phyloP scores from a whole-genome alignment of 305 asterid species.

The Lippia alba region DNA sequence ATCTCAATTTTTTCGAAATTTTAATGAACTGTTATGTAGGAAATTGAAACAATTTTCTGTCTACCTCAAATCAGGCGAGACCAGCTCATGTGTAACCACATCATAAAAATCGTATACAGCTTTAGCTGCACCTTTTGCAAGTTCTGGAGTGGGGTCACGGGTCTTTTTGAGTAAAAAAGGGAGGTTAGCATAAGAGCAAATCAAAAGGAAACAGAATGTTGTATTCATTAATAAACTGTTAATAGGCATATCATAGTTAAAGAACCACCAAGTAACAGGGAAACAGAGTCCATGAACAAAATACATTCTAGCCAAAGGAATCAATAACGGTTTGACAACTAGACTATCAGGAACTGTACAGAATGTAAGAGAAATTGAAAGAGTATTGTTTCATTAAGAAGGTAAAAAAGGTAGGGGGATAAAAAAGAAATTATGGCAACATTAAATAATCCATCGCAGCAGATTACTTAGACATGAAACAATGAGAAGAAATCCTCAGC shows the following conservation, averaged over 20 bases:
- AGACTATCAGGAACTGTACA: conserved; percentile 22
- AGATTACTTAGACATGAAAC: conserved; percentile 4
- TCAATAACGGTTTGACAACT: conserved; percentile 26
- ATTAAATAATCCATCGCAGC: conserved; percentile 5
- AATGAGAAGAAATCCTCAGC: conserved; percentile 7
- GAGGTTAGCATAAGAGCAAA: conserved; percentile 33
- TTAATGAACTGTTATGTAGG: conserved; percentile 20
- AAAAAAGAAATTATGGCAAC: conserved; percentile 3
- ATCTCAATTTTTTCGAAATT: conserved; percentile 10
- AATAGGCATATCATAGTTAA: conserved; percentile 24
- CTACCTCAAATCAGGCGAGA: conserved; percentile 87
- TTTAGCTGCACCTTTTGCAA: conserved; percentile 91
- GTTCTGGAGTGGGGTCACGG: conserved; percentile 80
- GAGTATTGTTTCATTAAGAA: not conserved
- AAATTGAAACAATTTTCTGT: conserved; percentile 18
- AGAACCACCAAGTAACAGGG: conserved; percentile 30
- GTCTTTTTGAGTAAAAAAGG: conserved; percentile 49
- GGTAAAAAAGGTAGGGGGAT: not conserved
- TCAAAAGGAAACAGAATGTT: conserved; percentile 13
- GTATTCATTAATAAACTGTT: conserved; percentile 25
- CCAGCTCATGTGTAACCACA: conserved; percentile 90
- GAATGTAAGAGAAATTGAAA: not conserved
- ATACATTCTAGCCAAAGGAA: conserved; percentile 11
- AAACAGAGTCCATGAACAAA: conserved; percentile 20
- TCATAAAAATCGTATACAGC: conserved; percentile 90